Percentiles rank a stretch among this genome's conserved stretches.
These are phyloP conservation scores for Cairneyella variabilis DNA, from an alignment of 495 filamentous ascomycete species.

Conservation along the genomic window DNA sequence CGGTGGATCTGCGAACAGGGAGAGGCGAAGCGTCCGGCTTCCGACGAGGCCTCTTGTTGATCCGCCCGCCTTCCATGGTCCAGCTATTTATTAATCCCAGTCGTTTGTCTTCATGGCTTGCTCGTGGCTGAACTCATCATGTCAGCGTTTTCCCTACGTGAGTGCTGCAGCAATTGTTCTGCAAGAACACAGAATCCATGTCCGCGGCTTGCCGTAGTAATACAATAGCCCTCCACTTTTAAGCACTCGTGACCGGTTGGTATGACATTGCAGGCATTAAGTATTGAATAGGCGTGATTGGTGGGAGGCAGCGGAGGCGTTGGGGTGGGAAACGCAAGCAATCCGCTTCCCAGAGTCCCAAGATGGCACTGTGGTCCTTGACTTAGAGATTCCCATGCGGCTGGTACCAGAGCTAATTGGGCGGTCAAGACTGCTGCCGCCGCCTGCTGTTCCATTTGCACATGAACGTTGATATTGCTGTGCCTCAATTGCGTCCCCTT, in stretches of 20 bases:
- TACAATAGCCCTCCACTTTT: not conserved
- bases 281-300: not conserved
- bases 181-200: not conserved
- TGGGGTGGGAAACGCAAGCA: slow-evolving; percentile 6
- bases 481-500: too few relatives aligned
- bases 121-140: slow-evolving; percentile 13
- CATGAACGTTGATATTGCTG: too few relatives aligned
- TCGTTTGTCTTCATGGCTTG: slow-evolving; percentile 10
- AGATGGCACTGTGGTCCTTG: slow-evolving; percentile 5
- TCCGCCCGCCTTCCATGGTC: not conserved
- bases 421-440: not conserved
- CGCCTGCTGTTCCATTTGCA: not conserved
- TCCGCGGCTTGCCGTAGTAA: not conserved
- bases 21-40: too few relatives aligned
- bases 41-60: too few relatives aligned
- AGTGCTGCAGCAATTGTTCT: too few relatives aligned
- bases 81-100: not conserved
- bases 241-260: slow-evolving; percentile 8
- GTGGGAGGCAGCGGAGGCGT: not conserved
- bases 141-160: not conserved
- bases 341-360: slow-evolving; percentile 1
- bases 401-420: slow-evolving; percentile 8
- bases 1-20: slow-evolving; percentile 9
- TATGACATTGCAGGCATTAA: not conserved
- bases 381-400: slow-evolving; percentile 7